These are phyloP conservation scores for Boletus rufocinnamomeus DNA, from an alignment of 768 basidiomycete species.

Conservation along the genomic window DNA sequence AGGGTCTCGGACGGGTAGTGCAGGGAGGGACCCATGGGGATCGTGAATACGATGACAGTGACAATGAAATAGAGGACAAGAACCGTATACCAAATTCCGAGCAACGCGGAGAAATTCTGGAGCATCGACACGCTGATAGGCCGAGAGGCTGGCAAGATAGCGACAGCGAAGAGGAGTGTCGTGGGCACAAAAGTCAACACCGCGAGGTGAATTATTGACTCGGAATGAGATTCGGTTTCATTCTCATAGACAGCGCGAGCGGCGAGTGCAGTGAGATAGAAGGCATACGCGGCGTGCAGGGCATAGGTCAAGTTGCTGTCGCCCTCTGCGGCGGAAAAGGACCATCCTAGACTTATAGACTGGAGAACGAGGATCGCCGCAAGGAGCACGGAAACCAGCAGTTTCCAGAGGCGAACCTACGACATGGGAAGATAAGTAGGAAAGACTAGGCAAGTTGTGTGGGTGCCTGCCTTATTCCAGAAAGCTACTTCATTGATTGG, in stretches of 20 bases:
- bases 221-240: slow-evolving; percentile 42
- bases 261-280: slow-evolving; percentile 60
- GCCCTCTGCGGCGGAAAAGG: slow-evolving; percentile 27
- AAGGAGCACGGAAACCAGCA: slow-evolving; percentile 49
- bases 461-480: slow-evolving; percentile 51
- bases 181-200: slow-evolving; percentile 52
- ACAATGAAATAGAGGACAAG: slow-evolving; percentile 52
- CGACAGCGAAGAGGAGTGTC: slow-evolving; percentile 44
- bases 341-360: slow-evolving; percentile 56
- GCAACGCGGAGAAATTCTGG: slow-evolving; percentile 22
- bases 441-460: background rate
- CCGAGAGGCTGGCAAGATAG: slow-evolving; percentile 56
- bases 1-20: slow-evolving; percentile 73
- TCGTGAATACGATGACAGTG: slow-evolving; percentile 45
- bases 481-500: slow-evolving; percentile 63
- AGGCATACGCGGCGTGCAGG: slow-evolving; percentile 53
- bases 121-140: slow-evolving; percentile 36
- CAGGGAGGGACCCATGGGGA: slow-evolving; percentile 72
- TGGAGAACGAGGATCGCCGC: slow-evolving; percentile 51
- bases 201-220: slow-evolving; percentile 62
- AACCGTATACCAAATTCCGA: slow-evolving; percentile 53
- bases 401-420: slow-evolving; percentile 64
- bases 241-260: slow-evolving; percentile 51
- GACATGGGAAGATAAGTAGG: slow-evolving; percentile 4
- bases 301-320: slow-evolving; percentile 39